Evolutionary conservation across 2,329 filamentous ascomycete genomes (phyloP), one percentile per base, ranked within the genome.

Genomic region (Talaromyces sp.): DNA sequence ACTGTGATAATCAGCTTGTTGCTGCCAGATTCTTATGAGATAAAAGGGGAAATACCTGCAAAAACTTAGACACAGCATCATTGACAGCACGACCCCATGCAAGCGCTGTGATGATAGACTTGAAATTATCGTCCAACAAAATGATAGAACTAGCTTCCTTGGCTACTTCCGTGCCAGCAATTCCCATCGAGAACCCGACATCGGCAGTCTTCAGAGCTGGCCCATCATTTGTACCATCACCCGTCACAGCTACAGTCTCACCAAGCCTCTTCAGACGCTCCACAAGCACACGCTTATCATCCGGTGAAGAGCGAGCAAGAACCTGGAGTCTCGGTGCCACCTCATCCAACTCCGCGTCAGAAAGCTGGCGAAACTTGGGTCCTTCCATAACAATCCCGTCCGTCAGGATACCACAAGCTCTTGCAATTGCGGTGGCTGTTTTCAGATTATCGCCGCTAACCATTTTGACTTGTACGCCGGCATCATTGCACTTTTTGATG

Each of bases 391-490:
- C 85, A 66, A 88, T 77, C 5, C 85, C 88, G 51, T 85, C 84
- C 11, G 54, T 75, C 19, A 83, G 84, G 76, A 92, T 91, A 59
- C 90, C 90, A 68, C 90, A 93, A 66, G 92, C 88, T 8, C 81
- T 83, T 1, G 90, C 89, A 70, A 93, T 93, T 2, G 90, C 90
- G 60, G 86, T 86, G 8, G 89, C 90, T 25, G 90, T 93, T 22
- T 87, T 81, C 68, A 91, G 80, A 71, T 91, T 91, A 76, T 91
- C 89, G 70, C 87, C 72, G 27, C 89, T 91, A 59, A 91, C 89
- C 88, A 91, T 91, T 70, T 89, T 88, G 58, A 91, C 88, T 64
- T 86, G 82, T 17, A 92, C 89, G 63, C 89, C 89, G 19, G 90
- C 90, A 29, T 82, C 82, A 69, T 88, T 85, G 68, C 89, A 91